A percentile compares a stretch with the other conserved stretches of the same genome.
phyloP scores from a whole-genome alignment of 75 land plant species.

The Picea sitchensis region DNA sequence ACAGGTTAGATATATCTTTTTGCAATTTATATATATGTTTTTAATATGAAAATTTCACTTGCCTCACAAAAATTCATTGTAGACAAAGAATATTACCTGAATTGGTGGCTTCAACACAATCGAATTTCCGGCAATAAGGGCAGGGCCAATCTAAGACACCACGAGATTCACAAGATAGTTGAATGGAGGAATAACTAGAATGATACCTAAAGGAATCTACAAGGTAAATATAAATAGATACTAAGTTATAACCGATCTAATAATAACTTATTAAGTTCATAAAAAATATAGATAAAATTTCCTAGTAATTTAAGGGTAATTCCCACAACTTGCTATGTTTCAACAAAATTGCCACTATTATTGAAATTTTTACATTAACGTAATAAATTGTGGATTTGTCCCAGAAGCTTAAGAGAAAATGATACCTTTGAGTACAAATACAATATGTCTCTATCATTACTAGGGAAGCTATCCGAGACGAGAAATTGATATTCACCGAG shows the following conservation, averaged over 20 bases:
- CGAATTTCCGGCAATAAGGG: constrained; percentile 83
- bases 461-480: constrained; percentile 85
- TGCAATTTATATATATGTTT: no score
- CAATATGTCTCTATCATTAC: no score
- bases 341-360: not conserved
- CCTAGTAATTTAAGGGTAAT: not conserved
- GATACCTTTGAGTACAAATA: no score
- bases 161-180: constrained; percentile 57
- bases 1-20: no score
- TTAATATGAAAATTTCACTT: no score
- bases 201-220: constrained; percentile 88
- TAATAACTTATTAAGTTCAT: not conserved
- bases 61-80: no score
- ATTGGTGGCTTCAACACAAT: constrained; percentile 93
- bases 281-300: not conserved
- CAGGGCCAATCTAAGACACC: constrained; percentile 91
- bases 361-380: no score
- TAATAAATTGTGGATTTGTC: no score
- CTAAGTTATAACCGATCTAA: not conserved
- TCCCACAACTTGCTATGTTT: not conserved
- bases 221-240: not conserved
- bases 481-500: constrained; percentile 75
- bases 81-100: constrained; percentile 42
- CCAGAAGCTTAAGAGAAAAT: no score
- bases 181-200: constrained; percentile 62